phyloP scores from a whole-genome alignment of 129 eudicot species.

The Saussurea involucrata region DNA sequence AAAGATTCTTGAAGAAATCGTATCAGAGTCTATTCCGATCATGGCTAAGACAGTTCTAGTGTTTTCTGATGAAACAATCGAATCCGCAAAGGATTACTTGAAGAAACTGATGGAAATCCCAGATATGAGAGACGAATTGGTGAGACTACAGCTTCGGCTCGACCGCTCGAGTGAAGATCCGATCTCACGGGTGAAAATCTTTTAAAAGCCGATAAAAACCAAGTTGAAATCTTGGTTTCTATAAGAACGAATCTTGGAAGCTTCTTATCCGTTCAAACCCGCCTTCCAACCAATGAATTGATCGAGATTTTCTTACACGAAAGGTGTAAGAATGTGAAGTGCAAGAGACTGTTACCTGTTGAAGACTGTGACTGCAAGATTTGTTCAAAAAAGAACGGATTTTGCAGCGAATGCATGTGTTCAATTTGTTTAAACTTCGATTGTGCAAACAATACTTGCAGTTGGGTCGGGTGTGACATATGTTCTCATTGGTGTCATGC shows the following conservation, averaged over 20 bases:
- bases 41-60: conserved; percentile 60
- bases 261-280: conserved; percentile 33
- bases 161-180: conserved; percentile 51
- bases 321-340: conserved; percentile 56
- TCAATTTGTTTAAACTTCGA: conserved; percentile 63
- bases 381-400: conserved; percentile 64
- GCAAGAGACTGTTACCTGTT: conserved; percentile 53
- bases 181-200: conserved; percentile 50
- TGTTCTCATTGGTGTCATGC: conserved; percentile 79
- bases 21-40: conserved; percentile 55
- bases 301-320: conserved; percentile 55
- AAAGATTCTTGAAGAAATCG: conserved; percentile 56
- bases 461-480: conserved; percentile 77
- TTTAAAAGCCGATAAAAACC: conserved; percentile 46
- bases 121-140: conserved; percentile 50
- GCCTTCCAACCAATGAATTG: conserved; percentile 39
- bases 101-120: conserved; percentile 46
- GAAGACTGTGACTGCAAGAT: conserved; percentile 79
- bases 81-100: conserved; percentile 51
- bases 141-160: conserved; percentile 49
- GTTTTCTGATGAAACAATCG: conserved; percentile 51
- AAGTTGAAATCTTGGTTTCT: conserved; percentile 60
- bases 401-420: conserved; percentile 76
- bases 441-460: conserved; percentile 63
- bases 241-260: conserved; percentile 47